Conservation (phyloP, 805 yeast genomes). For the Vanderwaltozyma yarrowii region DNA sequence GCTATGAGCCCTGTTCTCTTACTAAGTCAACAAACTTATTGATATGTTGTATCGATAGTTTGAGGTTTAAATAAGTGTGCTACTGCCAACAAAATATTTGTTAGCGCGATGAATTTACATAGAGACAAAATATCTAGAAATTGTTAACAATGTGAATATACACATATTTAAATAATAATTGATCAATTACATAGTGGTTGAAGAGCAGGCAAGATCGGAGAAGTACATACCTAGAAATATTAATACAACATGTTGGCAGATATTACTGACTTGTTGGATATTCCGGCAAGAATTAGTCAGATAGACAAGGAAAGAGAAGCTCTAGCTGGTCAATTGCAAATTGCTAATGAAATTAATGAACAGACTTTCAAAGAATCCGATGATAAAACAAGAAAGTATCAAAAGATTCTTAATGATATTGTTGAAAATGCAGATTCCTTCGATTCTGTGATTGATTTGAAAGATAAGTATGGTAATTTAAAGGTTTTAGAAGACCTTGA, state of each 20-base stretch:
- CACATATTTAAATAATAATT: too few species aligned
- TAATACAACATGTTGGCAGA: constrained; percentile 14
- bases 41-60: too few species aligned
- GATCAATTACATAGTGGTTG: too few species aligned
- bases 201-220: too few species aligned
- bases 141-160: neutral
- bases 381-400: constrained; percentile 1
- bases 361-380: constrained; percentile 1
- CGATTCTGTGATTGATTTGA: constrained; percentile 9
- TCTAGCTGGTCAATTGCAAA: constrained; percentile 12
- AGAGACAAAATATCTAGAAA: neutral
- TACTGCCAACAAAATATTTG: too few species aligned
- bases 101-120: neutral
- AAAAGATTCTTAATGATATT: constrained; percentile 18
- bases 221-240: too few species aligned
- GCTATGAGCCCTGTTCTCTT: too few species aligned
- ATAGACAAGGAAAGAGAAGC: constrained; percentile 17
- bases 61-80: too few species aligned
- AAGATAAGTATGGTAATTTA: constrained; percentile 19
- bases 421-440: constrained; percentile 6
- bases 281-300: constrained; percentile 19
- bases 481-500: constrained; percentile 11
- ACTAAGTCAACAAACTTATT: too few species aligned
- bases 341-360: constrained; percentile 5
- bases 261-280: constrained; percentile 18